Evolutionary conservation across 352 stramenopile species (phyloP).

Genomic region (Globisporangium middletonii): DNA sequence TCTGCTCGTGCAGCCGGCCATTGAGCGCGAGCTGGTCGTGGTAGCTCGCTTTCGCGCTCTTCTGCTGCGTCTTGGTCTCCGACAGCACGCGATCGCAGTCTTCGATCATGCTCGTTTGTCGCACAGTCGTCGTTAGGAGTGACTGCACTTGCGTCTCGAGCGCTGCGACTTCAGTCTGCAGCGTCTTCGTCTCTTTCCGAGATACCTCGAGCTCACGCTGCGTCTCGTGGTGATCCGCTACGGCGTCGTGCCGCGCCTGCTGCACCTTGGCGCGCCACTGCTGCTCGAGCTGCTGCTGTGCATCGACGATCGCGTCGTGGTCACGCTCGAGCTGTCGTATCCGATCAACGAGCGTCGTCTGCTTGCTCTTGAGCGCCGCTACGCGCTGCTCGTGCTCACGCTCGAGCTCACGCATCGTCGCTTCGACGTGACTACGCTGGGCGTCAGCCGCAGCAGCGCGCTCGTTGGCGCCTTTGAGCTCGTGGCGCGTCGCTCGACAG

Average conservation of each 20-base stretch:
- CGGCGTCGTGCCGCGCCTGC: slow-evolving; percentile 10
- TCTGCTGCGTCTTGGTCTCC: slow-evolving; percentile 33
- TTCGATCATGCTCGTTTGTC: slow-evolving; percentile 69
- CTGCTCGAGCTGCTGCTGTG: slow-evolving; percentile 15
- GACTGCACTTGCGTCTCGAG: slow-evolving; percentile 42
- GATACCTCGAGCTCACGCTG: slow-evolving; percentile 22
- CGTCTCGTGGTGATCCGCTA: slow-evolving; percentile 19
- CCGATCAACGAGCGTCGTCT: slow-evolving; percentile 20
- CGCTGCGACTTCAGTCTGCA: slow-evolving; percentile 19
- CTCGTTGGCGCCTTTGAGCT: slow-evolving; percentile 17
- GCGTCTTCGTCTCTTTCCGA: slow-evolving; percentile 22
- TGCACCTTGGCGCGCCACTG: slow-evolving; percentile 33
- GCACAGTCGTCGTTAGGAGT: slow-evolving; percentile 48
- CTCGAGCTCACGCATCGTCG: slow-evolving; percentile 22
- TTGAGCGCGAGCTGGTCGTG: slow-evolving; percentile 39
- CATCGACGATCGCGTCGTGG: slow-evolving; percentile 20
- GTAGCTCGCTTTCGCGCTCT: slow-evolving; percentile 27
- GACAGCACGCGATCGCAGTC: slow-evolving; percentile 58
- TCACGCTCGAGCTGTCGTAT: slow-evolving; percentile 33
- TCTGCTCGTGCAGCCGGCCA: slow-evolving; percentile 21
- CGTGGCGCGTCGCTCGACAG: slow-evolving; percentile 22
- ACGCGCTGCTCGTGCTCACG: slow-evolving; percentile 27
- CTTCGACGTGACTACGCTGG: slow-evolving; percentile 29
- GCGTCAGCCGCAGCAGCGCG: slow-evolving; percentile 20
- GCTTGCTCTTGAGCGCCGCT: slow-evolving; percentile 15